These are phyloP conservation scores for Diaporthe citrichinensis DNA, from an alignment of 2,329 filamentous ascomycete genomes.

Conservation along the genomic window DNA sequence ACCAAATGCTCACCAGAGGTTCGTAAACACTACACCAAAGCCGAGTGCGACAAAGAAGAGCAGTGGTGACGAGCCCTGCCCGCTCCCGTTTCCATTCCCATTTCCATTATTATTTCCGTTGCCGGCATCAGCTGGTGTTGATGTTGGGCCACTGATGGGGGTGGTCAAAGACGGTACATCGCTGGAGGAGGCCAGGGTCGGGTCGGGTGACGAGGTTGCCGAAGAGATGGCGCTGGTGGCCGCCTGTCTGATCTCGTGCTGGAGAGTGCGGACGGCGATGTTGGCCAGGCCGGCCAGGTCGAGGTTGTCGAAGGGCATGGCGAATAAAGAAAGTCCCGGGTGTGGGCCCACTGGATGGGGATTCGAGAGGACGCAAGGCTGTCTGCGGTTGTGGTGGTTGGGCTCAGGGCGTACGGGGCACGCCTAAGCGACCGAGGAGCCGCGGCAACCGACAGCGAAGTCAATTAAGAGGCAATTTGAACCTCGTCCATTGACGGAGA, in stretches of 20 bases:
- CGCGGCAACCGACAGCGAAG: slow-evolving; percentile 32
- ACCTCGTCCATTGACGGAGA: slow-evolving; percentile 27
- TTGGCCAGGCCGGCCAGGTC: slow-evolving; percentile 40
- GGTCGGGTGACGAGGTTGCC: slow-evolving; percentile 26
- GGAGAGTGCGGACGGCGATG: slow-evolving; percentile 38
- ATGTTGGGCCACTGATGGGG: neutral
- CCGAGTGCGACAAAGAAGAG: slow-evolving; percentile 96
- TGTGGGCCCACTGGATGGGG: neutral
- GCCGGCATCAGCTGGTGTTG: neutral
- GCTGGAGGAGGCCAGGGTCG: slow-evolving; percentile 22
- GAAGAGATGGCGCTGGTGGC: slow-evolving; percentile 33
- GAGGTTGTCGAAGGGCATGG: slow-evolving; percentile 38
- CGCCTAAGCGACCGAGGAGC: slow-evolving; percentile 31
- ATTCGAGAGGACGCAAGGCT: neutral
- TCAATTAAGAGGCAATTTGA: slow-evolving; percentile 24
- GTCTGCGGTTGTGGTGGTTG: slow-evolving; percentile 29
- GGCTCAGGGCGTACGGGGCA: slow-evolving; percentile 32
- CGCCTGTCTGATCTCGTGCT: slow-evolving; percentile 38
- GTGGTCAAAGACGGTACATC: neutral
- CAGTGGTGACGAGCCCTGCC: slow-evolving; percentile 72
- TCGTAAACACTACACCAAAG: slow-evolving; percentile 98
- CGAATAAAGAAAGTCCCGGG: neutral
- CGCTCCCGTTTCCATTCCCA: slow-evolving; percentile 41
- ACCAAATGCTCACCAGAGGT: slow-evolving; percentile 84
- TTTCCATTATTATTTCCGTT: neutral